Evolutionary conservation across 2,329 filamentous ascomycete genomes (phyloP), one percentile per base, ranked within the genome.

Genomic region (Fusarium sp.): DNA sequence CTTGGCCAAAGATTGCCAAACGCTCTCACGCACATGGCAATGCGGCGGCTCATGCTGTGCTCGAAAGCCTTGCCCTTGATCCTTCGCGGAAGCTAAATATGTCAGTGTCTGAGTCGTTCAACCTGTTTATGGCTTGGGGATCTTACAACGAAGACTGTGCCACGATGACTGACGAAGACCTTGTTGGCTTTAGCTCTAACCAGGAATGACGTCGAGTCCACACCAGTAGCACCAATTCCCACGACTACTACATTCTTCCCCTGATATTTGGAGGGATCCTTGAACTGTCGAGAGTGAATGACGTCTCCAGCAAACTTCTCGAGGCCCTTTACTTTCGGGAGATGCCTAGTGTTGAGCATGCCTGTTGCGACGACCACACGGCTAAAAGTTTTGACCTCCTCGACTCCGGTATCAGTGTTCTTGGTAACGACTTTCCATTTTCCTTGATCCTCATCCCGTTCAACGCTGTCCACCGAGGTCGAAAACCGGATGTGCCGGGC

Each of bases 171-270:
- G 46, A 83, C 66, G 66, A 81, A 84, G 14, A 84, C 74, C 59
- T 82, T 80, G 7, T 73, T 70, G 8, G 81, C 79, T 26, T 64
- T 69, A 10, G 53, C 68, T n/a, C 66, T 78, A 64, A 28, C 76
- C 69, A 50, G 78, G 66, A 57, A 84, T 52, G 43, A 75, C 57
- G 38, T 76, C 3, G 73, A 67, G 38, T 77, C 76, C 1, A 70
- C 70, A 15, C 73, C 76, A 2, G 80, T 82, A 40, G 78, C 79
- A 17, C 81, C 80, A n/a, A 83, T 70, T n/a, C 83, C 84, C 7
- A 85, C 76, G 0, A 85, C 76, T 7, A 85, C 66, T 3, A 85
- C 80, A n/a, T 76, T 83, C 70, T 84, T 81, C 11, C 75, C 79
- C 15, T 76, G 72, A 65, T 82, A 84, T 28, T 68, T 69, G 8